Evolutionary conservation across 176 grass and related monocot species (phyloP).

Genomic region (Hordeum vulgare): DNA sequence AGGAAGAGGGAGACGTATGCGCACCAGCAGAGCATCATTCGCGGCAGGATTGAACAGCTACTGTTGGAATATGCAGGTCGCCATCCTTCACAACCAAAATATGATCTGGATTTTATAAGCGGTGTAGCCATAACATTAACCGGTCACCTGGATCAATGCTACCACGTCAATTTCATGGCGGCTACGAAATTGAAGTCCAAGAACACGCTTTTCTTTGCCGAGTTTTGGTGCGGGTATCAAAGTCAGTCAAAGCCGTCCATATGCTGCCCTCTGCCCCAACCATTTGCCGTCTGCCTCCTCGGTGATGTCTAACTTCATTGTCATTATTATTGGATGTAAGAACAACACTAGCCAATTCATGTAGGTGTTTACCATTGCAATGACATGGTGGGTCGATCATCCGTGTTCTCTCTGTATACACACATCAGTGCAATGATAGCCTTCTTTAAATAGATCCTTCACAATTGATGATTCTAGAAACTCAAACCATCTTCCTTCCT

Average conservation of each 20-base stretch:
- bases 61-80: background rate
- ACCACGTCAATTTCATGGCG: no score
- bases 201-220: background rate
- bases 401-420: no score
- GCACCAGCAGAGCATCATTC: background rate
- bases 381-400: no score
- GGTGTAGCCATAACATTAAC: background rate
- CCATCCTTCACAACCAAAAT: background rate
- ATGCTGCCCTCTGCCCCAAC: background rate
- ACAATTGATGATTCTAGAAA: no score
- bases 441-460: no score
- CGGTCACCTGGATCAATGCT: no score
- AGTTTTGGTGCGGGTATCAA: background rate
- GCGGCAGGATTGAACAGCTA: background rate
- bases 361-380: no score
- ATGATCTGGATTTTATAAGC: background rate
- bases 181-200: background rate
- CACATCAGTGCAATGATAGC: no score
- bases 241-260: background rate
- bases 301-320: no score
- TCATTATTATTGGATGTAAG: no score
- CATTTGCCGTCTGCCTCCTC: background rate
- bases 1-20: background rate
- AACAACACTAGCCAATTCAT: no score
- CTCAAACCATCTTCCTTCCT: no score